A percentile compares a stretch with the other conserved stretches of the same genome.
Conservation (phyloP, 2,329 filamentous ascomycete species). For the Aspergillus pseudoterreus region DNA sequence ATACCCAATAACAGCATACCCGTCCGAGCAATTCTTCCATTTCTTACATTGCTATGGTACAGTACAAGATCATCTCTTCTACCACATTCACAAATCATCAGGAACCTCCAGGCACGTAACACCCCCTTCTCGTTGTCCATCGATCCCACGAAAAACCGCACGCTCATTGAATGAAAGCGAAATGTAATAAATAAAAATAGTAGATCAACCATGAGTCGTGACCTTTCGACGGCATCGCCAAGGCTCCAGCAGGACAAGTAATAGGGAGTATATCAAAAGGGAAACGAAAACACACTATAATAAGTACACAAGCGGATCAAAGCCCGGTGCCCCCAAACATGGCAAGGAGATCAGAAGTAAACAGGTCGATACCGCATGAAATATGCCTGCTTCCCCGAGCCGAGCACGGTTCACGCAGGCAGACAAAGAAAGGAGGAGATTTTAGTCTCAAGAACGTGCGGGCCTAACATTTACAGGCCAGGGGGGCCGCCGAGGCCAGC, state of each 20-base stretch:
- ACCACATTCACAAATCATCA: constrained; percentile 9
- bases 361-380: not conserved
- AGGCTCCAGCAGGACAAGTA: constrained; percentile 1
- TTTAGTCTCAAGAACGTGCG: not conserved
- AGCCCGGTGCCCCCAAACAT: not conserved
- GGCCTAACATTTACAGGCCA: constrained; percentile 26
- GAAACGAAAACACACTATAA: constrained; percentile 12
- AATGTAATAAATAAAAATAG: not conserved
- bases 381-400: not conserved
- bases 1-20: not conserved
- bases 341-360: not conserved
- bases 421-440: not conserved
- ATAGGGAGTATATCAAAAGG: constrained; percentile 9
- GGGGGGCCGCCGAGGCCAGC: constrained; percentile 35
- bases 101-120: constrained; percentile 6
- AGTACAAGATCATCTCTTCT: not conserved
- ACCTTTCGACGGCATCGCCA: not conserved
- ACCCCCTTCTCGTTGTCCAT: not conserved
- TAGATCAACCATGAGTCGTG: not conserved
- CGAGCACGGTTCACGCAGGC: not conserved
- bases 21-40: not conserved
- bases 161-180: not conserved
- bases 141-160: not conserved
- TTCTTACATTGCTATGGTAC: not conserved
- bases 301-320: constrained; percentile 7